Base-by-base conservation (phyloP, 2,329 filamentous ascomycete genomes). In the Fusarium tanahbumbuense region DNA sequence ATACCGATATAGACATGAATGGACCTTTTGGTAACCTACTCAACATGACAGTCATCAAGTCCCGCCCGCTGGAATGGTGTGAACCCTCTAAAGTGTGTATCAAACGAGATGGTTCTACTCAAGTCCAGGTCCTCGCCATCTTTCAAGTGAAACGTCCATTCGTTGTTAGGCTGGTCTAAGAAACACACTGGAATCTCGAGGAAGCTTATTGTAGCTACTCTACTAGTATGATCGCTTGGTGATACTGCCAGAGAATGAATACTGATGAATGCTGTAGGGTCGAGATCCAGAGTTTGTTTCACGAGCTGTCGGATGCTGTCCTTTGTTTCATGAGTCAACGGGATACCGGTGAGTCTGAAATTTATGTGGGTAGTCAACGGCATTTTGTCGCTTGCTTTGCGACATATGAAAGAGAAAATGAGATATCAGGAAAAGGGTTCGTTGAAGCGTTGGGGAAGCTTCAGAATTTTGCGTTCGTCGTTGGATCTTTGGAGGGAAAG, bases 11-110 rank as follows among this genome's bases (percentile, higher is more conserved):
- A n/a, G n/a, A n/a, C n/a, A n/a, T n/a, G n/a, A n/a, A n/a, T n/a
- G n/a, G n/a, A n/a, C n/a, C n/a, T n/a, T n/a, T n/a, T n/a, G 8
- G 25, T 27, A 8, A 61, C 45, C 40, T 9, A 61, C 58, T 61
- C 54, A 0, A 30, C 22, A 10, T 59, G 16, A 0, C 59, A 59
- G 12, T 45, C 45, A 0, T 6, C 6, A 2, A 20, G 12, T 4
- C 4, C 25, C 0, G 45, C 2, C 1, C 23, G 28, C 3, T 61
- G 54, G 2, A 61, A 44, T 0, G 59, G 59, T 0, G 59, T 61
- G 23, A 61, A 61, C 0, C 59, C 54, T 2, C 9, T 27, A 1
- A 61, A 59, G 8, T 61, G 59, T 2, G 37, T 59, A 5, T 61
- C 59, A 18, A 61, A 61, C 3, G 48, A 37, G 8, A 61, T 28